Conservation (phyloP, 2,329 filamentous ascomycete species). For the Nigrospora sphaerica region DNA sequence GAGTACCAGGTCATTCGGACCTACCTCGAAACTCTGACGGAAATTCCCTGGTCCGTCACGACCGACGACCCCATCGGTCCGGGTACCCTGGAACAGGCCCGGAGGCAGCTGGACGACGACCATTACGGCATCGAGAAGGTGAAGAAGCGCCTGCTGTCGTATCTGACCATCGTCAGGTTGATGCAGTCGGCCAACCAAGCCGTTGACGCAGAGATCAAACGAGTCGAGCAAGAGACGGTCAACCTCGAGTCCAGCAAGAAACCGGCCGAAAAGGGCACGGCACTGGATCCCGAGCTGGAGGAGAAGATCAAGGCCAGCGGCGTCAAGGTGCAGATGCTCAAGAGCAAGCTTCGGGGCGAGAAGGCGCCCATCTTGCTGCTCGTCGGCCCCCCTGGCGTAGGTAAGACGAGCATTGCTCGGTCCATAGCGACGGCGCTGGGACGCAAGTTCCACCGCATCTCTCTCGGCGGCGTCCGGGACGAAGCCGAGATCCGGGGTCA, state of each 20-base stretch:
- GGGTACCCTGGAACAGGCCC: conserved; percentile 70
- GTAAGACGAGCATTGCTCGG: conserved; percentile 91
- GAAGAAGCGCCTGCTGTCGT: conserved; percentile 93
- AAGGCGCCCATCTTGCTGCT: conserved; percentile 94
- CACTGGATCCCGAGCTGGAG: conserved; percentile 27
- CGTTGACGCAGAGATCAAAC: conserved; percentile 70
- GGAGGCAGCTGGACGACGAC: conserved; percentile 88
- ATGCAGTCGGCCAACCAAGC: conserved; percentile 87
- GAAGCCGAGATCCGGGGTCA: conserved; percentile 97
- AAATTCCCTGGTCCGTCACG: conserved; percentile 83
- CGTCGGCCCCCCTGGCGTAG: conserved; percentile 87
- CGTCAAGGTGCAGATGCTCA: conserved; percentile 67
- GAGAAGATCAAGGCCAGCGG: conserved; percentile 35
- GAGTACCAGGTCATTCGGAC: conserved; percentile 92
- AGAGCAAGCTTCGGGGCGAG: conserved; percentile 79
- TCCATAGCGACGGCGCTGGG: conserved; percentile 89
- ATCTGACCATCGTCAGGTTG: conserved; percentile 88
- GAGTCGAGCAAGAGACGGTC: conserved; percentile 51
- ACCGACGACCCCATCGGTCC: conserved; percentile 82
- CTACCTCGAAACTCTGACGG: conserved; percentile 87
- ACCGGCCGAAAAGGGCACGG: conserved; percentile 16
- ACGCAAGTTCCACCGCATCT: conserved; percentile 94
- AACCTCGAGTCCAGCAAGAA: conserved; percentile 35
- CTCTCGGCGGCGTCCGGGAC: conserved; percentile 88
- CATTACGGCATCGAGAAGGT: conserved; percentile 96